Conservation (phyloP, 139 green algal species). For the Edaphochlamys debaryana region DNA sequence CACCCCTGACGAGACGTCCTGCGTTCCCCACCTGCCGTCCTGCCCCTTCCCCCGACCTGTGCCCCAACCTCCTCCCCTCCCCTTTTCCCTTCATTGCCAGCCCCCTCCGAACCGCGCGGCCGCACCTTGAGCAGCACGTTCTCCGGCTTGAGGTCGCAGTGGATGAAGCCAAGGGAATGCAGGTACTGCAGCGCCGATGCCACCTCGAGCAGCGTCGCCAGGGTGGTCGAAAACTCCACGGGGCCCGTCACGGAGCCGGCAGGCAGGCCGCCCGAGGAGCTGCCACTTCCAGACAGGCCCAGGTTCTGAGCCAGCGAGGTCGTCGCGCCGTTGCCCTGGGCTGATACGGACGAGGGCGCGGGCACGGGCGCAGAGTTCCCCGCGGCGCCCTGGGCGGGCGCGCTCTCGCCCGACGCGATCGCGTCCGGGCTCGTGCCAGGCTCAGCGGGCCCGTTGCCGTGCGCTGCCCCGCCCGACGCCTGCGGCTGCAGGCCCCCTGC, state of each 20-base stretch:
- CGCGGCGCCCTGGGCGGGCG: no score
- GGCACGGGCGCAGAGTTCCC: no score
- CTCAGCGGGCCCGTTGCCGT: no score
- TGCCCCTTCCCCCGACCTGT: no score
- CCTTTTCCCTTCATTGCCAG: no score
- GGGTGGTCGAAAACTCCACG: slow-evolving; percentile 36
- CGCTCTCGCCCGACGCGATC: background rate
- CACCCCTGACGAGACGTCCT: no score
- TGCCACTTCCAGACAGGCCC: background rate
- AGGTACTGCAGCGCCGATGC: slow-evolving; percentile 60
- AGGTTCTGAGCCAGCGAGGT: no score
- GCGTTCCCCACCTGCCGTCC: no score
- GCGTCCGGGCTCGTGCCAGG: background rate
- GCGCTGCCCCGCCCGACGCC: background rate
- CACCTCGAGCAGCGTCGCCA: slow-evolving; percentile 48
- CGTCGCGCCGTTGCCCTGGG: no score
- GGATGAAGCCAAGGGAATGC: slow-evolving; percentile 88
- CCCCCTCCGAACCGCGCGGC: no score
- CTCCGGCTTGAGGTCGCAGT: slow-evolving; percentile 95
- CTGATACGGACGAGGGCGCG: no score
- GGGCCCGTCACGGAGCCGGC: background rate
- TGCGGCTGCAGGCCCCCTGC: background rate
- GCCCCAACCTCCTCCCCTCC: no score
- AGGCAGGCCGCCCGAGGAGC: background rate
- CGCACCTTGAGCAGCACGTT: slow-evolving; percentile 88